phyloP scores from a whole-genome alignment of 495 filamentous ascomycete genomes.

The Chaetomium fimeti region DNA sequence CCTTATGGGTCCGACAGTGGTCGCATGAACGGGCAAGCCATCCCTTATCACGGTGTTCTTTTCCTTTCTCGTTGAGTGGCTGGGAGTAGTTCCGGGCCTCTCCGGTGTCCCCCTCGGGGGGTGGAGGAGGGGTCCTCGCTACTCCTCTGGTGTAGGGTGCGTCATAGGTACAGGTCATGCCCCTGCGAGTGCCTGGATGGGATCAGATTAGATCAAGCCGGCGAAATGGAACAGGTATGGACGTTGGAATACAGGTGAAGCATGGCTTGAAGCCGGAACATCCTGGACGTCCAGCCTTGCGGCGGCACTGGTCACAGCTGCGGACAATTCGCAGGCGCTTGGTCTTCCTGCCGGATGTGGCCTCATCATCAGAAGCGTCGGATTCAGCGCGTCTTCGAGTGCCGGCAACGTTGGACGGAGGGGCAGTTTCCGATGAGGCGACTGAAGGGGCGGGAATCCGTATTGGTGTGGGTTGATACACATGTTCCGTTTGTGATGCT shows the following conservation, averaged over 20 bases:
- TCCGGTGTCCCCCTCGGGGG: slow-evolving; percentile 19
- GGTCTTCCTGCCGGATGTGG: background rate
- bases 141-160: slow-evolving; percentile 22
- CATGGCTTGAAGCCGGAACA: slow-evolving; percentile 31
- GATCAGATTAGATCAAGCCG: background rate
- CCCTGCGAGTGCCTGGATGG: slow-evolving; percentile 19
- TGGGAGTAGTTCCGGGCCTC: slow-evolving; percentile 19
- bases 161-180: slow-evolving; percentile 25
- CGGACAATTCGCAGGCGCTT: slow-evolving; percentile 22
- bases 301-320: slow-evolving; percentile 27
- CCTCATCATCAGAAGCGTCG: background rate
- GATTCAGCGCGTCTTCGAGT: slow-evolving; percentile 6
- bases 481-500: background rate
- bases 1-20: slow-evolving; percentile 17
- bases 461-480: too few relatives aligned
- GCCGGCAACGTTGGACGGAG: background rate
- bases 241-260: slow-evolving; percentile 21
- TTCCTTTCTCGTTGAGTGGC: slow-evolving; percentile 14
- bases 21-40: slow-evolving; percentile 30
- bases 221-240: background rate
- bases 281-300: slow-evolving; percentile 5
- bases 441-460: background rate
- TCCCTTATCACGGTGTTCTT: slow-evolving; percentile 21
- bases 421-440: background rate
- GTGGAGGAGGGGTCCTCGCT: slow-evolving; percentile 25